Evolutionary conservation across 441 rosid species (phyloP).

Genomic region (Syzygium syzygioides): DNA sequence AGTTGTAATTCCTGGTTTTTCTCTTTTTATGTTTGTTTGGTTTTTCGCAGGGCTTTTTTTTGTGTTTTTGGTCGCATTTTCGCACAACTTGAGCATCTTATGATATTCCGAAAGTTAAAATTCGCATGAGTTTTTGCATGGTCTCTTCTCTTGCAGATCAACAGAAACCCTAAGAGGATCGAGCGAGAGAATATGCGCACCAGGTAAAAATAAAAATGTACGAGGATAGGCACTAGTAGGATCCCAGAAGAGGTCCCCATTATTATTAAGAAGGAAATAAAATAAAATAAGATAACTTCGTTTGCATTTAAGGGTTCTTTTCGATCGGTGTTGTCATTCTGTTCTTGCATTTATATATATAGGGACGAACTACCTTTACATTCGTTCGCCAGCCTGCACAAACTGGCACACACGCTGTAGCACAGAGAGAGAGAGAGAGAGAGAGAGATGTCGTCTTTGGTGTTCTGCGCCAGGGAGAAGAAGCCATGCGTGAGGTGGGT

Average conservation of each 20-base stretch:
- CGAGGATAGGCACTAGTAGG: not conserved
- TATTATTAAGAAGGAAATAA: not conserved
- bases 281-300: not conserved
- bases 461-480: slow-evolving; percentile 49
- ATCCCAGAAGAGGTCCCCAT: not conserved
- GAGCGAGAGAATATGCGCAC: not conserved
- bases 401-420: rapidly evolving
- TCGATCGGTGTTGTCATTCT: not conserved
- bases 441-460: slow-evolving; percentile 20
- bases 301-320: too few relatives aligned
- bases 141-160: not conserved
- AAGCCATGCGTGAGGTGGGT: slow-evolving; percentile 70
- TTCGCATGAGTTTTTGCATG: not conserved
- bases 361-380: not conserved
- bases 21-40: not conserved
- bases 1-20: not conserved
- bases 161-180: not conserved
- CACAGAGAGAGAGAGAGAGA: not conserved
- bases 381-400: not conserved
- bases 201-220: not conserved
- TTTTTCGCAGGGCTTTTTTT: too few relatives aligned
- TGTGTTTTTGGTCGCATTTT: not conserved
- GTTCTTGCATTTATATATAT: not conserved
- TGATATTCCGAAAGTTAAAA: not conserved
- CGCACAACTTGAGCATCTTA: not conserved